Conservation (phyloP, 2,329 filamentous ascomycete species). For the Ophiostoma ips region DNA sequence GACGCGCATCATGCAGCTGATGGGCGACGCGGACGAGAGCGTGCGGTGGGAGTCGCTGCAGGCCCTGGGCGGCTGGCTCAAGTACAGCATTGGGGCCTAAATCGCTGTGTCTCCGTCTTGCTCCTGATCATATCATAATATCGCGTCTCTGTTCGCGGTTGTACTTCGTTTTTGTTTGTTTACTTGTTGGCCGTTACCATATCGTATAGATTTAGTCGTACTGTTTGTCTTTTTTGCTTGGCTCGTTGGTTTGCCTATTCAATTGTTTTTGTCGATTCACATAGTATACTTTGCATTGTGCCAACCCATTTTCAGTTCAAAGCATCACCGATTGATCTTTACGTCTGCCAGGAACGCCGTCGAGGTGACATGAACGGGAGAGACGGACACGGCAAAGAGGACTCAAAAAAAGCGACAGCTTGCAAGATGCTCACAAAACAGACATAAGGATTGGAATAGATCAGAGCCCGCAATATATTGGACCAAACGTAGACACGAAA, state of each 20-base stretch:
- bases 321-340: neutral
- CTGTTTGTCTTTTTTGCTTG: neutral
- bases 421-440: too few species aligned
- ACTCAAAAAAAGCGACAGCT: neutral
- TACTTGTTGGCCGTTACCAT: neutral
- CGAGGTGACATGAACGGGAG: neutral
- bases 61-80: conserved; percentile 56
- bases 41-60: conserved; percentile 87
- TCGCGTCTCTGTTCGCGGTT: neutral
- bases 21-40: conserved; percentile 76
- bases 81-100: conserved; percentile 46
- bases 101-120: neutral
- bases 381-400: neutral
- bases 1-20: conserved; percentile 80
- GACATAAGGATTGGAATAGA: neutral
- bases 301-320: neutral
- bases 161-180: neutral
- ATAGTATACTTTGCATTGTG: neutral
- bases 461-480: neutral
- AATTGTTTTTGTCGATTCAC: neutral
- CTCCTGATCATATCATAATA: neutral
- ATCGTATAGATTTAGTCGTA: conserved; percentile 5
- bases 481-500: neutral
- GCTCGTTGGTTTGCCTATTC: neutral
- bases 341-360: conserved; percentile 2